These are phyloP conservation scores for Ustilago xerochloae DNA, from an alignment of 1,284 basidiomycete species.

Conservation along the genomic window DNA sequence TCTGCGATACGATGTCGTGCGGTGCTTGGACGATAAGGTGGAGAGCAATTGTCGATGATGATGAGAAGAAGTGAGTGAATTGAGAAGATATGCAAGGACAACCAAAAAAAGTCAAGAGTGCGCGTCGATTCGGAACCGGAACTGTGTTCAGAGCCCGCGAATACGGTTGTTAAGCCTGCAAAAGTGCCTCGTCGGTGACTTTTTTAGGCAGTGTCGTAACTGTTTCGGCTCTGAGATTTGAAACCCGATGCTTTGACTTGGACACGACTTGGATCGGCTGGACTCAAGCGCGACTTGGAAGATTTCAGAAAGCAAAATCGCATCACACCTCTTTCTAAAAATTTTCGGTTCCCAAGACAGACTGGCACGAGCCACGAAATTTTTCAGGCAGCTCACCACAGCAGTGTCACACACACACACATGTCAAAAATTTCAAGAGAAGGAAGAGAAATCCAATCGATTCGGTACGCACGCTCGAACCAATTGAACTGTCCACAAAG, in stretches of 20 bases:
- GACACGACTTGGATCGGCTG: background rate
- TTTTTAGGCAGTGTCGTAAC: too few species aligned
- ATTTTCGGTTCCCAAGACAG: background rate
- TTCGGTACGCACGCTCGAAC: background rate
- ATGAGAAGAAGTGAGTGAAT: slow-evolving; percentile 3
- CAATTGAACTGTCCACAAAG: background rate
- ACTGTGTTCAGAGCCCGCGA: slow-evolving; percentile 9
- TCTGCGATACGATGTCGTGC: too few species aligned
- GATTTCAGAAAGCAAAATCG: slow-evolving; percentile 6
- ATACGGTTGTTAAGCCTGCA: too few species aligned
- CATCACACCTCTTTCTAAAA: too few species aligned
- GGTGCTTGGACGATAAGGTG: background rate
- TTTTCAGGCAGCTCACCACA: background rate
- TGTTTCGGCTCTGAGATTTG: too few species aligned
- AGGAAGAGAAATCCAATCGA: too few species aligned
- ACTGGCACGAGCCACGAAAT: slow-evolving; percentile 14
- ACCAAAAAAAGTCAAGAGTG: slow-evolving; percentile 12
- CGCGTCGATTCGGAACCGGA: slow-evolving; percentile 32
- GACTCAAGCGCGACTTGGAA: background rate
- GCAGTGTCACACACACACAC: too few species aligned
- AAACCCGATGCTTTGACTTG: background rate
- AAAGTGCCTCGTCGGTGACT: too few species aligned
- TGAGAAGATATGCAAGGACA: slow-evolving; percentile 16
- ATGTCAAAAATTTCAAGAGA: slow-evolving; percentile 1
- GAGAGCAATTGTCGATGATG: background rate